Base-by-base conservation (phyloP, 306 rosid species). In the Cucurbita argyrosperma region DNA sequence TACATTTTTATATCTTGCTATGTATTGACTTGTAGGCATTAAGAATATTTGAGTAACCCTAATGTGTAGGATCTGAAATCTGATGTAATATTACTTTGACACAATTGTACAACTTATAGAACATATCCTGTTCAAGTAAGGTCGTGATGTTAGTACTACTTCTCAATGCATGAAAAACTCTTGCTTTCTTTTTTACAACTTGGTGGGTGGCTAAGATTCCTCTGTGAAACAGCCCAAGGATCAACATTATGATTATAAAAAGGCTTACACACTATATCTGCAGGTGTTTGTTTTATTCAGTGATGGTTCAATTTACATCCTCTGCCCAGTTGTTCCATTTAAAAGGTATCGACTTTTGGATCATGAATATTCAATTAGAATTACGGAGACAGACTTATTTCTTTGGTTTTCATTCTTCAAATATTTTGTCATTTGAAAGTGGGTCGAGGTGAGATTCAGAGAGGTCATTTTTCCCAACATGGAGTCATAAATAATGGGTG, bases 251-350 rank as follows among this genome's bases (percentile, higher is more conserved):
- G 54, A 50, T 50, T 50, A 50, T 50, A 2, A 50, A 50, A 50
- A 30, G 4, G 18, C 56, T 52, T 52, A 52, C 50, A 23, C 18
- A 76, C 13, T 59, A 45, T 23, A 72, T 76, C 64, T 77, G 37
- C 96, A 94, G 99, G 97, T 94, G 83, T 94, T 91, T 81, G 57
- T 91, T 82, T 82, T 85, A 84, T 94, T 87, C 83, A 82, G 83
- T 18, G 90, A 94, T 81, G 97, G 99, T 82, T 82, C 96, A 76
- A 73, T 85, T 76, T 94, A 84, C 79, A 83, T 89, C 79, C 89
- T 91, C 70, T 94, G 99, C 83, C 97, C 97, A 3, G 71, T 94
- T 77, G 90, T 88, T 85, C 96, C 96, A 76, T 94, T 94, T 86
- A 97, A 92, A 85, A 89, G 99, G 99, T 94, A 89, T 7, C 13